These are phyloP conservation scores for Leccinum rimulosum DNA, from an alignment of 768 basidiomycete genomes.

Conservation along the genomic window DNA sequence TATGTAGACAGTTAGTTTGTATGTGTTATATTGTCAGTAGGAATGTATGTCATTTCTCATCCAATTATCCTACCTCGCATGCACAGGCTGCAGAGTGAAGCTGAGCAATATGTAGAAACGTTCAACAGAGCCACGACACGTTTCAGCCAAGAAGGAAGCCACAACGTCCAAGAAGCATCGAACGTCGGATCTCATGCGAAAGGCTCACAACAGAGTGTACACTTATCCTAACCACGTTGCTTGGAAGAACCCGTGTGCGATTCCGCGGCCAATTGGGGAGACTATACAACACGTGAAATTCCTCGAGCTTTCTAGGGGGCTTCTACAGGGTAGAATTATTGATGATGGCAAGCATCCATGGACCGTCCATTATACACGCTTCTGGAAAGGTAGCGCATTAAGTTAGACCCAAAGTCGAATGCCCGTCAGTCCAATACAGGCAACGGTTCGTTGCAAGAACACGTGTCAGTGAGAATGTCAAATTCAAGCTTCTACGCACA, in stretches of 20 bases:
- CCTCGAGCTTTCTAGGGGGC: constrained; percentile 13
- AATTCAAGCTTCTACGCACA: neutral
- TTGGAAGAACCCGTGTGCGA: constrained; percentile 14
- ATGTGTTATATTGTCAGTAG: constrained; percentile 1
- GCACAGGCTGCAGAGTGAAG: neutral
- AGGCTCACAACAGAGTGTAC: constrained; percentile 1
- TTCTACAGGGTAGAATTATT: constrained; percentile 8
- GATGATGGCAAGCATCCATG: constrained; percentile 4
- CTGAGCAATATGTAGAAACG: neutral
- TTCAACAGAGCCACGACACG: constrained; percentile 1
- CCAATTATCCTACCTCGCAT: neutral
- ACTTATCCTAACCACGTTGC: neutral
- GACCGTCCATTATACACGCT: neutral
- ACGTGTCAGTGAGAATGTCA: constrained; percentile 7
- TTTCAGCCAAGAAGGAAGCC: constrained; percentile 1
- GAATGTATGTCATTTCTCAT: neutral
- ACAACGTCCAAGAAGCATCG: neutral
- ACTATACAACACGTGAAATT: constrained; percentile 15
- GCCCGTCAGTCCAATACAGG: constrained; percentile 3
- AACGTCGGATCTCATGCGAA: constrained; percentile 12
- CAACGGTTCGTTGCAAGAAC: constrained; percentile 1
- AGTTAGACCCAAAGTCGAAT: neutral
- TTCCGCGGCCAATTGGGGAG: constrained; percentile 22
- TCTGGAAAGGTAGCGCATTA: constrained; percentile 3
- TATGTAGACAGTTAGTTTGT: neutral